Conservation (phyloP, 23 red algal species). For the Rhodosorus marinus region DNA sequence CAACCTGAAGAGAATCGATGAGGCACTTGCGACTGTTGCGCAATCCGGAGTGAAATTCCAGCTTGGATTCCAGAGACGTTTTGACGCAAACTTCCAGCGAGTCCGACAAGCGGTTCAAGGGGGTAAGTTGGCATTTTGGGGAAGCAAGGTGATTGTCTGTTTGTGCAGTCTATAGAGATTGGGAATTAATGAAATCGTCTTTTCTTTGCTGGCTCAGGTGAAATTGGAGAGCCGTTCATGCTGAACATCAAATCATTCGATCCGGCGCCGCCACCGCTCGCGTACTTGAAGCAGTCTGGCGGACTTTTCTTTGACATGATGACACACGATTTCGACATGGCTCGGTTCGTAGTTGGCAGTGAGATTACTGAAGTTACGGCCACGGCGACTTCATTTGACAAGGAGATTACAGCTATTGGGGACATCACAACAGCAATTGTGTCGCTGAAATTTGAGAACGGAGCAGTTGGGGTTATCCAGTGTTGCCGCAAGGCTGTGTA, state of each 20-base stretch:
- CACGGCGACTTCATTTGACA: slow-evolving; percentile 23
- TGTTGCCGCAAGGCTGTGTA: slow-evolving; percentile 50
- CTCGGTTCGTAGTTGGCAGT: slow-evolving; percentile 56
- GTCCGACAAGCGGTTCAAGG: slow-evolving; percentile 43
- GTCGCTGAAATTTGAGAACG: slow-evolving; percentile 65
- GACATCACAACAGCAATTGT: slow-evolving; percentile 70
- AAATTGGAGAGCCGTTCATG: slow-evolving; percentile 57
- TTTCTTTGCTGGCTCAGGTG: slow-evolving; percentile 22
- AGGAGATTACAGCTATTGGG: slow-evolving; percentile 53
- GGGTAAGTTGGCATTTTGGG: too few species aligned
- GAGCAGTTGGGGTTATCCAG: slow-evolving; percentile 62
- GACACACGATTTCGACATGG: slow-evolving; percentile 99
- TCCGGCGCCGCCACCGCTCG: slow-evolving; percentile 83
- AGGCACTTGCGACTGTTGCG: slow-evolving; percentile 16
- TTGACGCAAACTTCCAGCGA: slow-evolving; percentile 62
- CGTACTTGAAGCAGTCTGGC: slow-evolving; percentile 92
- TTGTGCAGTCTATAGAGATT: too few species aligned
- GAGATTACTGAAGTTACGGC: slow-evolving; percentile 58
- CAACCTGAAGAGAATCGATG: slow-evolving; percentile 40
- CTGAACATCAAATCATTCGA: slow-evolving; percentile 73
- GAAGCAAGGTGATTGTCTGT: too few species aligned
- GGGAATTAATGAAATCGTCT: too few species aligned
- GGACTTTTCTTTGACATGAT: slow-evolving; percentile 93
- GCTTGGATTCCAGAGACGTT: slow-evolving; percentile 87
- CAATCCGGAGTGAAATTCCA: slow-evolving; percentile 41